Evolutionary conservation across 2,329 filamentous ascomycete genomes (phyloP), one percentile per base, ranked within the genome.

Genomic region (Diaporthe helianthi): DNA sequence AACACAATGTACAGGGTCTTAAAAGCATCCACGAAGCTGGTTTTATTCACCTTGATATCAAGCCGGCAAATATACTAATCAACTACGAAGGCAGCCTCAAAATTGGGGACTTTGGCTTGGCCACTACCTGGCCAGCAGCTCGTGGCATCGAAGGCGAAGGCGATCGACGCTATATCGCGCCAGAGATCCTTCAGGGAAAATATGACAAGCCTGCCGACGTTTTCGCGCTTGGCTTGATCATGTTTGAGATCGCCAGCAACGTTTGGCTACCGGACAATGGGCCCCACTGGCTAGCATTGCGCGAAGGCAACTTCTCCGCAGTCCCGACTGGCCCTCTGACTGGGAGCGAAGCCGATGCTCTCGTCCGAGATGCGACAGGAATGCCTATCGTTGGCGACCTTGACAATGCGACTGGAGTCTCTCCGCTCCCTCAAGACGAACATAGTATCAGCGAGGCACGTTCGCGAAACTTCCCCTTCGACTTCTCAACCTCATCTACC

Each of bases 81-180:
- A 91, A 90, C 49, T 94, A 92, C 78, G 91, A 94, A 76, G 93
- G 93, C 26, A 87, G 89, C 13, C 84, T 97, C 69, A 96, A 96
- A 80, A 95, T 97, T 78, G 93, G 89, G 31, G 93, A 97, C 79
- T 96, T 97, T 78, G 93, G 93, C 49, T 85, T 96, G 82, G 94
- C 96, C 31, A 90, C 92, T 49, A 79, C 84, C 13, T 95, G 92
- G 89, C 93, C 94, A 17, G 92, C 91, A 19, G 87, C 90, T 55
- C 85, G 88, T 67, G 89, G 90, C 67, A 91, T 96, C 71, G 94
- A 98, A 73, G 92, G 93, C 51, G 96, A 99, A 82, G 96, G 96
- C 38, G 96, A 99, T 78, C 92, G 96, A 61, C 93, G 97, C 78
- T 99, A 99, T 78, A 95, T 99, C 77, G 95, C 93, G 1, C 94